Evolutionary conservation across 2,329 filamentous ascomycete genomes (phyloP).

Genomic region (Fusarium verticillioides): DNA sequence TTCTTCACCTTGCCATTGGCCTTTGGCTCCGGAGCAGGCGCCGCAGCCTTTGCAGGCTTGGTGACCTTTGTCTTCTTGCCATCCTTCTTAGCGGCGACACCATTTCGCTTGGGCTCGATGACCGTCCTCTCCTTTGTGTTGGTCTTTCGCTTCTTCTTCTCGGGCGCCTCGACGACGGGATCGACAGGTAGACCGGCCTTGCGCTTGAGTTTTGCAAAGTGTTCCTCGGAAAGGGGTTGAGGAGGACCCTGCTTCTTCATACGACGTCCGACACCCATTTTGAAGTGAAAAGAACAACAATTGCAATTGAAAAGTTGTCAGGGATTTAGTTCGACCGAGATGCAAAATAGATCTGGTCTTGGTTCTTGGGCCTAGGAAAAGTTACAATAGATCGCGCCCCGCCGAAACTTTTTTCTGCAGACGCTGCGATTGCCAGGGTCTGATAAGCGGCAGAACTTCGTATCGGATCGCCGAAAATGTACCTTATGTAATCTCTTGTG

Average conservation of each 20-base stretch:
- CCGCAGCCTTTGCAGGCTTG: constrained; percentile 49
- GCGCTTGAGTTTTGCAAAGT: constrained; percentile 83
- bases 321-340: constrained; percentile 27
- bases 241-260: constrained; percentile 97
- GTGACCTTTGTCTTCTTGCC: constrained; percentile 47
- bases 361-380: constrained; percentile 37
- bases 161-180: constrained; percentile 65
- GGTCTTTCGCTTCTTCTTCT: constrained; percentile 67
- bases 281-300: constrained; percentile 43
- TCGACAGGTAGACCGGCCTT: constrained; percentile 79
- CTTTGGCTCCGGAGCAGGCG: constrained; percentile 44
- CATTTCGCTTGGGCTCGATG: constrained; percentile 46
- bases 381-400: constrained; percentile 45
- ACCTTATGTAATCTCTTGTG: constrained; percentile 40
- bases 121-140: constrained; percentile 47
- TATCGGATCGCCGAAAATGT: constrained; percentile 29
- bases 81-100: constrained; percentile 44
- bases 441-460: constrained; percentile 51
- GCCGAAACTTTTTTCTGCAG: constrained; percentile 54
- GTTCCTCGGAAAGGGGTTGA: constrained; percentile 81
- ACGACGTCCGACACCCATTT: constrained; percentile 89
- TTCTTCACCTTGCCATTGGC: constrained; percentile 47
- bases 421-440: constrained; percentile 39
- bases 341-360: constrained; percentile 32
- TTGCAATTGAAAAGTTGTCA: constrained; percentile 12